Conservation (phyloP, 75 land plant genomes). For the Picea sitchensis region DNA sequence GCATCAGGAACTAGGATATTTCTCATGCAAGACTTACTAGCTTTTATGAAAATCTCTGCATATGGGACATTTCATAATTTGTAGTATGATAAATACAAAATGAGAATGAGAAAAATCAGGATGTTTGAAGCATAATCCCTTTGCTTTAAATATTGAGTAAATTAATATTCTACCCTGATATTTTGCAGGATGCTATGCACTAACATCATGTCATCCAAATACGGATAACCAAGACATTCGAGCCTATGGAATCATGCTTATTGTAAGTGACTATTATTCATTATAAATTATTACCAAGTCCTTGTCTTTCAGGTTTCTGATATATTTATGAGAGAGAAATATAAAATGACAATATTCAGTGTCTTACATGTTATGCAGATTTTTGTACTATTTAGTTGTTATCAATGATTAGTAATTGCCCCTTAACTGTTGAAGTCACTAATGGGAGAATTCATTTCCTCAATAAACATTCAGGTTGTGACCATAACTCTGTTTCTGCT, state of each 20-base stretch:
- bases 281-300: background rate
- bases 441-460: background rate
- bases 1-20: too few species aligned
- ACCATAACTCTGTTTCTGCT: slow-evolving; percentile 54
- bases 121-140: too few species aligned
- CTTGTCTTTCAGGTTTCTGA: background rate
- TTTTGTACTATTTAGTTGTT: background rate
- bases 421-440: background rate
- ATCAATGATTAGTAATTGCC: background rate
- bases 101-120: too few species aligned
- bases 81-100: too few species aligned
- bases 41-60: too few species aligned
- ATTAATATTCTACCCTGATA: too few species aligned
- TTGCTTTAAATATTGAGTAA: too few species aligned
- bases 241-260: slow-evolving; percentile 58
- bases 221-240: slow-evolving; percentile 65
- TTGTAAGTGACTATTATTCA: slow-evolving; percentile 37
- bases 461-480: slow-evolving; percentile 36
- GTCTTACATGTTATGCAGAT: background rate
- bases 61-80: too few species aligned
- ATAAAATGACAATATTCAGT: background rate
- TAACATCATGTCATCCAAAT: slow-evolving; percentile 48
- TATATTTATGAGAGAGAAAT: background rate
- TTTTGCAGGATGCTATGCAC: slow-evolving; percentile 65
- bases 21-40: too few species aligned